Base-by-base conservation (phyloP, 805 yeast genomes). In the Zygosaccharomyces rouxii region DNA sequence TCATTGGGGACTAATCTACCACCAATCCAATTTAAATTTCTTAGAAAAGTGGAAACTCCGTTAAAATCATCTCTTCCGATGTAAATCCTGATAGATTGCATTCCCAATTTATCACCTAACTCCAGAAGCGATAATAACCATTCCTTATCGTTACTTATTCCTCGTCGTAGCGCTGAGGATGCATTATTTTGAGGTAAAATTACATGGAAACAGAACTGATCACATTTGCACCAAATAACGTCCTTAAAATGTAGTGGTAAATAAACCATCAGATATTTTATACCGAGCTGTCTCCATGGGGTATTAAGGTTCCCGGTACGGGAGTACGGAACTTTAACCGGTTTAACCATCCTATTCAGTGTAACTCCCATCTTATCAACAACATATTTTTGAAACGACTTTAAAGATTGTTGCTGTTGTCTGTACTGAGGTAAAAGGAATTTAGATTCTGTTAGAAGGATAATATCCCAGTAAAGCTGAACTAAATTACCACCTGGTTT, bases 381-480 rank as follows among this genome's bases (percentile, higher is more conserved):
- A 13, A 49, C 46, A n/a, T 30, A 33, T 13, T 51, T 50, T 23
- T 53, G 52, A 19, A 54, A 47, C 29, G 35, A 38, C 40, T 47
- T 51, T 16, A 47, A 21, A 16, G 22, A 33, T 26, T 39, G 38
- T 38, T 45, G 44, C 22, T 28, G 37, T 11, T 41, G 44, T 18
- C 29, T 29, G 21, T 35, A 38, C 11, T 41, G 18, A 6, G 53
- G 48, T 9, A 63, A 48, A 6, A 48, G 46, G 39, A 63, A 63
- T 42, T 58, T 57, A 21, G 58, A 52, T 51, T 66, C 70, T 3
- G 60, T 54, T 1, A 61, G 46, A 38, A 64, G 40, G 4, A 66
- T 60, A 9, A 63, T 50, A 50, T 64, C 64, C 70, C 70, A 66
- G 49, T 62, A 62, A 16, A 62, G 56, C 46, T 66, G 66, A 22